Conservation (phyloP, 2,329 filamentous ascomycete genomes). For the Aschersonia sp. region DNA sequence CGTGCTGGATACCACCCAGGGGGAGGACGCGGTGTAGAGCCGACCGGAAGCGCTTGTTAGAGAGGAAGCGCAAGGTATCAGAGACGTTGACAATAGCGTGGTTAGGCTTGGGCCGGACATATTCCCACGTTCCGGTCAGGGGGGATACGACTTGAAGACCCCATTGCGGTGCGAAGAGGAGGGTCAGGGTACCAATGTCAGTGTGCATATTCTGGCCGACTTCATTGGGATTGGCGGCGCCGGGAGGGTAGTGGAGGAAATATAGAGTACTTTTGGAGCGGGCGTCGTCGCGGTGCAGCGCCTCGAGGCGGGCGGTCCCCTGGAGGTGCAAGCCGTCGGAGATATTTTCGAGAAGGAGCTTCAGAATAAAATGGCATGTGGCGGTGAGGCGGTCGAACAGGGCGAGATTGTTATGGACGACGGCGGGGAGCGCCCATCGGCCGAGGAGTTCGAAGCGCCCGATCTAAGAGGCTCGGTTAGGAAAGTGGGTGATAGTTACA, state of each 20-base stretch:
- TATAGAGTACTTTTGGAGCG: constrained; percentile 30
- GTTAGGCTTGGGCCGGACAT: constrained; percentile 1
- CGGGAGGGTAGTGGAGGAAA: constrained; percentile 35
- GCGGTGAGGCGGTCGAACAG: constrained; percentile 15
- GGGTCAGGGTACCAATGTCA: constrained; percentile 34
- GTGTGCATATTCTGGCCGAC: constrained; percentile 35
- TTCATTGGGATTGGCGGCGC: neutral
- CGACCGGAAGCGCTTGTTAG: constrained; percentile 1
- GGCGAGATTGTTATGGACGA: neutral
- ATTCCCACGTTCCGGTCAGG: constrained; percentile 4
- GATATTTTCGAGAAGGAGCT: constrained; percentile 30
- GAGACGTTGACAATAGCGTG: constrained; percentile 5
- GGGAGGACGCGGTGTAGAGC: constrained; percentile 6
- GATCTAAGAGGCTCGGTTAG: no score
- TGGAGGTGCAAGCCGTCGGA: constrained; percentile 28
- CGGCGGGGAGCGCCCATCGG: no score
- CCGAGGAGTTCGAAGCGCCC: no score
- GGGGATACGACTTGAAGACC: constrained; percentile 38
- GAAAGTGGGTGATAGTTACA: no score
- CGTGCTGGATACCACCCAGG: neutral
- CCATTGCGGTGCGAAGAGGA: constrained; percentile 37
- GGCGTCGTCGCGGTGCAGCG: constrained; percentile 30
- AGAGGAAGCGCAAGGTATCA: constrained; percentile 6
- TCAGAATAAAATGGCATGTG: constrained; percentile 29
- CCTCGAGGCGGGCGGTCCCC: constrained; percentile 29